Conservation (phyloP, 495 filamentous ascomycete species). For the Hyaloscypha hepaticicola region DNA sequence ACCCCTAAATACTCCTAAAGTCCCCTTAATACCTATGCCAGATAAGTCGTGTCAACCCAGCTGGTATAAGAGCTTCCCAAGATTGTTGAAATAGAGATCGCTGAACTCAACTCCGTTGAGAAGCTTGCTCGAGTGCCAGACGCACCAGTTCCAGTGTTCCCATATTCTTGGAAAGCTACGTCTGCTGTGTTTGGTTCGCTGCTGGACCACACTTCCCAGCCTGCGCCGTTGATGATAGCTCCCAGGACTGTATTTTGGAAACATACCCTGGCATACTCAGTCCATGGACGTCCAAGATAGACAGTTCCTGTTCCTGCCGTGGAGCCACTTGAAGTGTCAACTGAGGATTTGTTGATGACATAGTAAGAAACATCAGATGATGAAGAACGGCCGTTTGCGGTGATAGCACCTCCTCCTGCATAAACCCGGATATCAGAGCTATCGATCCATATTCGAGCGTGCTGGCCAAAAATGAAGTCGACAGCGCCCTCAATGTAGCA, state of each 20-base stretch:
- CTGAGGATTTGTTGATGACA: constrained; percentile 58
- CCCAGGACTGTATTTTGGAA: constrained; percentile 58
- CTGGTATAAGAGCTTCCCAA: constrained; percentile 49
- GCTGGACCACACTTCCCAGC: constrained; percentile 59
- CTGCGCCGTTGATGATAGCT: constrained; percentile 58
- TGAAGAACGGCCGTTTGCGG: constrained; percentile 57
- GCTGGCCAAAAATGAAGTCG: constrained; percentile 59
- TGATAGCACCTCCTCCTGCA: constrained; percentile 52
- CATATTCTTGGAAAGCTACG: constrained; percentile 59
- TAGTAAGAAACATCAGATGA: constrained; percentile 55
- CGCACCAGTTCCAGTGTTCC: constrained; percentile 57
- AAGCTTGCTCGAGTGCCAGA: constrained; percentile 59
- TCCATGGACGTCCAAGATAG: constrained; percentile 68
- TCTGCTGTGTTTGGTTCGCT: constrained; percentile 48
- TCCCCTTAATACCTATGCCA: constrained; percentile 15
- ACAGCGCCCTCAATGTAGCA: constrained; percentile 49
- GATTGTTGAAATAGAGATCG: constrained; percentile 48
- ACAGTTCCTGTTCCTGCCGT: constrained; percentile 48
- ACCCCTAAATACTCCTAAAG: background rate
- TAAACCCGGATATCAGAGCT: constrained; percentile 54
- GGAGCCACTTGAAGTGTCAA: constrained; percentile 21
- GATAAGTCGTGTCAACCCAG: constrained; percentile 31
- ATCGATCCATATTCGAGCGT: constrained; percentile 62
- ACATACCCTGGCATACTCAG: constrained; percentile 57
- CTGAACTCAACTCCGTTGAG: constrained; percentile 42